These are phyloP conservation scores for Acanthamoeba royreba DNA, from an alignment of 208 protist species.

Conservation along the genomic window DNA sequence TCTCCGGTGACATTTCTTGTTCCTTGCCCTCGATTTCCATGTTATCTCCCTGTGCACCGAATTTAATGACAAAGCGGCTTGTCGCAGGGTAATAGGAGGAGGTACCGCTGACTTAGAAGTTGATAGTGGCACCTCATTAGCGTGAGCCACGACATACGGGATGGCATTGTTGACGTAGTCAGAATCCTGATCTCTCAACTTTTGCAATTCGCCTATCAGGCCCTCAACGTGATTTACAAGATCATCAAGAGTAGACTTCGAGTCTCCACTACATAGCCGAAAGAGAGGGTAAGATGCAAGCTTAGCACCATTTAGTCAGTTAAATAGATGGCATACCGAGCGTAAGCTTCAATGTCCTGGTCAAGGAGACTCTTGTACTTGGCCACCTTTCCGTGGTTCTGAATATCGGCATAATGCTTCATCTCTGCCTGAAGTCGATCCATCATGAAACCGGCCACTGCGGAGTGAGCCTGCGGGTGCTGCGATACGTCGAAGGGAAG, in stretches of 20 bases:
- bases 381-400: slow-evolving; percentile 50
- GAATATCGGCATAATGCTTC: slow-evolving; percentile 68
- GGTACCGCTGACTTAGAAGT: background rate
- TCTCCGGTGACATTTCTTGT: background rate
- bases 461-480: slow-evolving; percentile 46
- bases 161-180: background rate
- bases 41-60: too few species aligned
- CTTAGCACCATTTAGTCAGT: too few species aligned
- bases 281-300: too few species aligned
- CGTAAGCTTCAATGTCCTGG: slow-evolving; percentile 46
- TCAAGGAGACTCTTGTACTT: slow-evolving; percentile 62
- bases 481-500: slow-evolving; percentile 82
- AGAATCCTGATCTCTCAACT: background rate
- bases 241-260: background rate
- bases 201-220: background rate
- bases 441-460: slow-evolving; percentile 80
- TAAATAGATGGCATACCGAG: too few species aligned
- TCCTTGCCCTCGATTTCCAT: background rate
- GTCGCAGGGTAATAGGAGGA: too few species aligned
- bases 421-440: slow-evolving; percentile 81
- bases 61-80: too few species aligned
- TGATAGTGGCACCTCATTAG: background rate
- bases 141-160: background rate
- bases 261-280: too few species aligned
- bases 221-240: background rate